phyloP scores from a whole-genome alignment of 1,284 basidiomycete species.

The Mycena sp. region DNA sequence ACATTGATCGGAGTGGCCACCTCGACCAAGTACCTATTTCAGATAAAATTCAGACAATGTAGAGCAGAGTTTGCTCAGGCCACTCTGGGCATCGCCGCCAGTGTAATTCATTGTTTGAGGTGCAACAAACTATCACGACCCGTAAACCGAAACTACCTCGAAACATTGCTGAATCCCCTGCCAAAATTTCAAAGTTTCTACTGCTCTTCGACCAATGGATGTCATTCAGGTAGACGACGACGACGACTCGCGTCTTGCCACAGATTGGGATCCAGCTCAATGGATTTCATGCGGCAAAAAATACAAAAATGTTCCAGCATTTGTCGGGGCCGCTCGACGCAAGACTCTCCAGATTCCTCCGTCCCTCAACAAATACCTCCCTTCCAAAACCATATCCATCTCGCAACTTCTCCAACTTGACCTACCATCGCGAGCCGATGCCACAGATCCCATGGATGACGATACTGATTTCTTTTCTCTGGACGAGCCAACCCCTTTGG shows the following conservation, averaged over 20 bases:
- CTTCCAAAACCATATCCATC: neutral
- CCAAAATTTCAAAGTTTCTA: no score
- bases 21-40: no score
- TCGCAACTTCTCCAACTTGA: neutral
- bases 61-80: no score
- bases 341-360: neutral
- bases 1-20: no score
- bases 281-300: neutral
- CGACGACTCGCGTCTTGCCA: neutral
- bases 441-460: no score
- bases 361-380: neutral
- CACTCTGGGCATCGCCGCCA: no score
- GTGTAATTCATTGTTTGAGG: no score
- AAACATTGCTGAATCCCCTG: no score
- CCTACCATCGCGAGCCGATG: neutral
- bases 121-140: no score
- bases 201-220: no score
- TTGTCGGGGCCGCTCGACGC: neutral
- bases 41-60: no score
- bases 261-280: neutral
- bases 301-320: constrained; percentile 3
- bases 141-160: no score
- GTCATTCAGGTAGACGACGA: neutral
- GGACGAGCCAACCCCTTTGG: neutral
- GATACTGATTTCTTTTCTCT: neutral